phyloP scores from a whole-genome alignment of 2,329 filamentous ascomycete genomes.

The Stemphylium vesicarium region DNA sequence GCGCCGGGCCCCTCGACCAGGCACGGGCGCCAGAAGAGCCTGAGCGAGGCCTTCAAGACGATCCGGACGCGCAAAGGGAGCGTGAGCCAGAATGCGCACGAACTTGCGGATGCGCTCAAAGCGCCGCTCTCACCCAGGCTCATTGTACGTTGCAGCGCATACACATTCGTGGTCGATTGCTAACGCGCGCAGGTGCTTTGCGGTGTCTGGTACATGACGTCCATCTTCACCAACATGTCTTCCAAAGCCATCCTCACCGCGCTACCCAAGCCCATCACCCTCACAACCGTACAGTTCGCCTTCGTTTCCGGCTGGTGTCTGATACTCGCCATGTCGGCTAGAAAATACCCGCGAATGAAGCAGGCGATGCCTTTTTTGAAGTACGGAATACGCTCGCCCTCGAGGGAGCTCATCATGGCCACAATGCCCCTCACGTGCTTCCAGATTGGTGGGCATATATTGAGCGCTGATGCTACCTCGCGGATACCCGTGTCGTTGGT shows the following conservation, averaged over 20 bases:
- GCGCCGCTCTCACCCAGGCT: constrained; percentile 88
- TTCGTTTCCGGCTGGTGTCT: constrained; percentile 91
- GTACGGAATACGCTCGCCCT: constrained; percentile 82
- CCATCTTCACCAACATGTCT: constrained; percentile 94
- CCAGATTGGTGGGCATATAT: constrained; percentile 89
- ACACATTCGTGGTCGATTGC: constrained; percentile 20
- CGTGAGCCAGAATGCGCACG: constrained; percentile 89
- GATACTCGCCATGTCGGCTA: constrained; percentile 76
- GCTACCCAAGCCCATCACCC: constrained; percentile 86
- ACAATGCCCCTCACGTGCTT: constrained; percentile 93
- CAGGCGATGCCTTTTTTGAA: constrained; percentile 77
- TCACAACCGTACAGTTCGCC: constrained; percentile 91
- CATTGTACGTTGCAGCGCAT: constrained; percentile 65
- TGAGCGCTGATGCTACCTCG: constrained; percentile 91
- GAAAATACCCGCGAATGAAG: constrained; percentile 72
- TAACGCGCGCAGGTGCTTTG: constrained; percentile 71
- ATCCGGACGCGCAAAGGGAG: constrained; percentile 83
- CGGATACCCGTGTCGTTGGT: constrained; percentile 96
- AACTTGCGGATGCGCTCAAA: constrained; percentile 87
- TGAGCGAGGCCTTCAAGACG: constrained; percentile 84
- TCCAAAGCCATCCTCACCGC: constrained; percentile 96
- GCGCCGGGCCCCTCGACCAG: constrained; percentile 41
- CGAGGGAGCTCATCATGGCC: constrained; percentile 79
- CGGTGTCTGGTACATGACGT: constrained; percentile 91
- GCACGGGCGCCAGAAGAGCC: constrained; percentile 81